A percentile compares a stretch with the other conserved stretches of the same genome.
Conservation (phyloP, 208 protist species). For the Wallacemonas rigidus region DNA sequence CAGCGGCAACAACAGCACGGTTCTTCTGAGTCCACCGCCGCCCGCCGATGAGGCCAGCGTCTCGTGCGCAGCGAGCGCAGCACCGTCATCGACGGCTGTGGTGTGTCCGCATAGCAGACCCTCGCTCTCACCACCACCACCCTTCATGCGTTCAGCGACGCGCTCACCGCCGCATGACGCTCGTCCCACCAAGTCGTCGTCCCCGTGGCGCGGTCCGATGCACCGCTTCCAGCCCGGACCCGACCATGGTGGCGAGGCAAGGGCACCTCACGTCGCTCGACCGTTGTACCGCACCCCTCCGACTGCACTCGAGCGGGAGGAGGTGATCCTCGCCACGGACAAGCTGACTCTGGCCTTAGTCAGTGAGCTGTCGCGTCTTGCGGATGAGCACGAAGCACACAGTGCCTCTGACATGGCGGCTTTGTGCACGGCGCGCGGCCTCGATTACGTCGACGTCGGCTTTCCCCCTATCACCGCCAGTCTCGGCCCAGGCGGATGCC, state of each 20-base stretch:
- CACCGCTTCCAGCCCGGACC: slow-evolving; percentile 14
- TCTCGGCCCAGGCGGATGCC: slow-evolving; percentile 32
- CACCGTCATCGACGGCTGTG: neutral
- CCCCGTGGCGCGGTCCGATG: slow-evolving; percentile 35
- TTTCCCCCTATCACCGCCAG: slow-evolving; percentile 51
- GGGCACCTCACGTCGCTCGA: neutral
- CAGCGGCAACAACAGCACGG: neutral
- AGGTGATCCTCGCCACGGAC: slow-evolving; percentile 33
- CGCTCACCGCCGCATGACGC: neutral
- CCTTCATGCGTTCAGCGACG: slow-evolving; percentile 12
- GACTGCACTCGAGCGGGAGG: slow-evolving; percentile 20
- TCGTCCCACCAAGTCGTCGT: neutral
- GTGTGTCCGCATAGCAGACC: neutral
- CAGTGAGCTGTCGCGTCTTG: slow-evolving; percentile 27
- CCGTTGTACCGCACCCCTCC: slow-evolving; percentile 14
- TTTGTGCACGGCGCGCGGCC: slow-evolving; percentile 34
- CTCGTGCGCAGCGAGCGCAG: no score
- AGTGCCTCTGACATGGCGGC: slow-evolving; percentile 32
- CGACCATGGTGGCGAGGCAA: neutral
- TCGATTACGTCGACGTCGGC: slow-evolving; percentile 57
- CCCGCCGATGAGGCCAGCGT: no score
- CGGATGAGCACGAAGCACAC: slow-evolving; percentile 15
- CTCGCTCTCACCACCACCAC: slow-evolving; percentile 9
- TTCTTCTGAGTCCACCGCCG: slow-evolving; percentile 1
- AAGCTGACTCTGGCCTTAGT: slow-evolving; percentile 22